A percentile compares a stretch with the other conserved stretches of the same genome.
These are phyloP conservation scores for Moesziomyces globuligerus DNA, from an alignment of 1,284 basidiomycete species.

Conservation along the genomic window DNA sequence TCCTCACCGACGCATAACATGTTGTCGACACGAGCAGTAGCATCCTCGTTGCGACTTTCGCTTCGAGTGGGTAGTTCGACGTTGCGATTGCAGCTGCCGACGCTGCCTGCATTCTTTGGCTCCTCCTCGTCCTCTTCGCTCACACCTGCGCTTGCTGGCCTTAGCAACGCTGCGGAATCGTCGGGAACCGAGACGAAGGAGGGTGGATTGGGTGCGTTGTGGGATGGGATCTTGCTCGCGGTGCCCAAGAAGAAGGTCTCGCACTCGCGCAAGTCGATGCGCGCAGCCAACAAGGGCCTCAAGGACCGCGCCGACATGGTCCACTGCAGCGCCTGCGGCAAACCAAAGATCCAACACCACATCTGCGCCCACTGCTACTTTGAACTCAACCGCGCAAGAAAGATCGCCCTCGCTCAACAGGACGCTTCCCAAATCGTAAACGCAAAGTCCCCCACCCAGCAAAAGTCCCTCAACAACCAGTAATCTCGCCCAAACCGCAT, in stretches of 20 bases:
- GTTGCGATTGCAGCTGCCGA: slow-evolving; percentile 4
- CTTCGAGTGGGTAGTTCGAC: slow-evolving; percentile 3
- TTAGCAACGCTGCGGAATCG: neutral
- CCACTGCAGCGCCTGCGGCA: slow-evolving; percentile 16
- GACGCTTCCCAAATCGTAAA: too few species aligned
- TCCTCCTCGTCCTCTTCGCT: slow-evolving; percentile 5
- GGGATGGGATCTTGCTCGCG: slow-evolving; percentile 87
- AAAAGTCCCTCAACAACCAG: too few species aligned
- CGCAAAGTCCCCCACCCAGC: too few species aligned
- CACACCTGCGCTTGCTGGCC: slow-evolving; percentile 15
- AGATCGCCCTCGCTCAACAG: slow-evolving; percentile 7
- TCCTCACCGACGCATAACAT: neutral
- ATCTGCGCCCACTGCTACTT: slow-evolving; percentile 87
- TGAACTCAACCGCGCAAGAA: slow-evolving; percentile 71
- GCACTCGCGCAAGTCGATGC: slow-evolving; percentile 94
- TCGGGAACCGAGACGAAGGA: neutral
- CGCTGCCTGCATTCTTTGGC: neutral
- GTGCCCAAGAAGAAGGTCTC: slow-evolving; percentile 95
- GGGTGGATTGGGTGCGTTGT: slow-evolving; percentile 73
- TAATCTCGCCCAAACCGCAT: too few species aligned
- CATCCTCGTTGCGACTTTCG: too few species aligned
- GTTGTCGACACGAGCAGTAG: too few species aligned
- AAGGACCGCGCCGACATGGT: slow-evolving; percentile 86
- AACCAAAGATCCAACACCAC: slow-evolving; percentile 71
- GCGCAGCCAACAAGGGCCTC: slow-evolving; percentile 90